phyloP scores from a whole-genome alignment of 768 basidiomycete species.

The Lactarius vividus region DNA sequence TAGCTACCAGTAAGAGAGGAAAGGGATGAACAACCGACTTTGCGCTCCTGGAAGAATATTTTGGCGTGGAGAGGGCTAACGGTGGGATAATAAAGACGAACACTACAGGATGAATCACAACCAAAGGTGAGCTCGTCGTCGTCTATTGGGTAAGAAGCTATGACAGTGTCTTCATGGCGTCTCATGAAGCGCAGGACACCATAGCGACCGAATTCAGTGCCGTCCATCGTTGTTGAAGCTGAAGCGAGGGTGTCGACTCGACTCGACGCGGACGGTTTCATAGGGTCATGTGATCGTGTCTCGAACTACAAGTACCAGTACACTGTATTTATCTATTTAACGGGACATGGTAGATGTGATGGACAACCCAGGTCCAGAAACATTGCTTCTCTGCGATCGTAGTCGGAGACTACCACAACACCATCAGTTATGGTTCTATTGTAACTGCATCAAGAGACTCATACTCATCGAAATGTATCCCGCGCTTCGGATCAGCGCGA shows the following conservation, averaged over 20 bases:
- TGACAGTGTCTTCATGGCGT: slow-evolving; percentile 42
- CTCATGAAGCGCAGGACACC: slow-evolving; percentile 68
- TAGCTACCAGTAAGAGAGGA: background rate
- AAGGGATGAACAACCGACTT: slow-evolving; percentile 38
- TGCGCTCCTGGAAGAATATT: slow-evolving; percentile 61
- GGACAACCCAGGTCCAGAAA: slow-evolving; percentile 5
- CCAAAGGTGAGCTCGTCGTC: slow-evolving; percentile 66
- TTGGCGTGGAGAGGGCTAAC: slow-evolving; percentile 65
- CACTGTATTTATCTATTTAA: slow-evolving; percentile 2
- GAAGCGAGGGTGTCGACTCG: background rate
- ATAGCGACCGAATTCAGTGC: slow-evolving; percentile 59
- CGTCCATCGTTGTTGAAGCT: slow-evolving; percentile 26
- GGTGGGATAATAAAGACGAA: slow-evolving; percentile 66
- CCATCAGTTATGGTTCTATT: background rate
- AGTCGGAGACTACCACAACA: background rate
- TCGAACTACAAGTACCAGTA: background rate
- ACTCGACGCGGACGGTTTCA: slow-evolving; percentile 15
- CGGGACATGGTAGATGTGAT: slow-evolving; percentile 21
- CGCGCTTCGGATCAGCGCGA: slow-evolving; percentile 84
- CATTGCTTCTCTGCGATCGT: slow-evolving; percentile 13
- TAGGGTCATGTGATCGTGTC: slow-evolving; percentile 25
- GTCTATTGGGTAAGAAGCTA: slow-evolving; percentile 74
- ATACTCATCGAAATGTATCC: slow-evolving; percentile 74
- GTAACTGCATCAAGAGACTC: slow-evolving; percentile 25
- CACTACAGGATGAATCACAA: slow-evolving; percentile 58